Evolutionary conservation across 2,329 filamentous ascomycete species (phyloP).

Genomic region (Didymella sp.): DNA sequence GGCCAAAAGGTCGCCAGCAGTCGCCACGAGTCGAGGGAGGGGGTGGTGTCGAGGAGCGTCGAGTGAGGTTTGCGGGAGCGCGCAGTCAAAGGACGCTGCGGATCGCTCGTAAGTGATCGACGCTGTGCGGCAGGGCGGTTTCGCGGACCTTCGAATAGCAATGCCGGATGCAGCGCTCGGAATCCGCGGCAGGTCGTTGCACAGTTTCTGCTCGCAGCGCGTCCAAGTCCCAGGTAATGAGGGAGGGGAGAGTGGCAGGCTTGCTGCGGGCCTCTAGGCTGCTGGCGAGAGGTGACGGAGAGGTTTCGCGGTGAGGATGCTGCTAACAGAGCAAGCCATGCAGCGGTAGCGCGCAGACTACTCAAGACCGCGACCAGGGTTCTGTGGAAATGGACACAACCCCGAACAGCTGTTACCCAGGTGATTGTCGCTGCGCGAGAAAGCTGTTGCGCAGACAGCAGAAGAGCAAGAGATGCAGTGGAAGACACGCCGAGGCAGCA

Average conservation of each 20-base stretch:
- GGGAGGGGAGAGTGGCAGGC: not conserved
- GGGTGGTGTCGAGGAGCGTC: not conserved
- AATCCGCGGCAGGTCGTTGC: constrained; percentile 1
- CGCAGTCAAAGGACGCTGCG: constrained; percentile 11
- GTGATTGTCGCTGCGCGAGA: not conserved
- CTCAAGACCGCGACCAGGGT: constrained; percentile 9
- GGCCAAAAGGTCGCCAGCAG: constrained; percentile 13
- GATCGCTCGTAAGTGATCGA: constrained; percentile 18
- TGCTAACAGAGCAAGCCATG: constrained; percentile 9
- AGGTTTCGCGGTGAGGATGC: constrained; percentile 13
- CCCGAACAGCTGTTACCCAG: not conserved
- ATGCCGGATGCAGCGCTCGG: constrained; percentile 19
- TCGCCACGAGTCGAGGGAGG: constrained; percentile 1
- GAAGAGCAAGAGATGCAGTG: not conserved
- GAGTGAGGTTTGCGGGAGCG: constrained; percentile 8
- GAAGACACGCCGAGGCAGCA: not conserved
- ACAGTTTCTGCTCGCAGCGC: constrained; percentile 10
- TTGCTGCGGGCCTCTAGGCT: constrained; percentile 13
- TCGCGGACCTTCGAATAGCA: not conserved
- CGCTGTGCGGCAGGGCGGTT: constrained; percentile 14
- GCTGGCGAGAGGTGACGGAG: constrained; percentile 6
- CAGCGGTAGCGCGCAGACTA: constrained; percentile 11
- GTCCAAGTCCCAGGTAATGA: constrained; percentile 2
- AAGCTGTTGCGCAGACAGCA: not conserved
- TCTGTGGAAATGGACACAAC: not conserved